A percentile compares a stretch with the other conserved stretches of the same genome.
These are phyloP conservation scores for Amauroascus verrucosus DNA, from an alignment of 2,329 filamentous ascomycete species.

Conservation along the genomic window DNA sequence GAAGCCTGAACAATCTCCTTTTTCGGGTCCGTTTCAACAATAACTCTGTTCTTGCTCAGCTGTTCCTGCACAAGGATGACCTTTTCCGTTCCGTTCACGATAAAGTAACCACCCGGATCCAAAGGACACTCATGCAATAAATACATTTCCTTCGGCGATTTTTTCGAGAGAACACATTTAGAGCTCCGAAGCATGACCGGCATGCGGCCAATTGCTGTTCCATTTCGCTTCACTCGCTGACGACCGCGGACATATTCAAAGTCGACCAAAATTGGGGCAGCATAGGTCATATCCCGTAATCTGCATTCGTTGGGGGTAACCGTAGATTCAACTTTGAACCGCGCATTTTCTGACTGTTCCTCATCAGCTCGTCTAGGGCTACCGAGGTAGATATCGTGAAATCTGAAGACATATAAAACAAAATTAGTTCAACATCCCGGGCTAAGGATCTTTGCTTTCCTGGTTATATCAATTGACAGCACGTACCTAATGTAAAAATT, in stretches of 20 bases:
- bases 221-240: conserved; percentile 60
- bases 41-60: conserved; percentile 96
- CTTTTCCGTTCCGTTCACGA: conserved; percentile 95
- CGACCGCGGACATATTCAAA: conserved; percentile 80
- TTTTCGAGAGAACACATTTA: conserved; percentile 76
- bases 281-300: conserved; percentile 94
- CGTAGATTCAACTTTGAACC: conserved; percentile 37
- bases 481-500: conserved; percentile 73
- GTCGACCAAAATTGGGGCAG: conserved; percentile 85
- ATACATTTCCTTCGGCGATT: conserved; percentile 80
- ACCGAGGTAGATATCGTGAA: conserved; percentile 81
- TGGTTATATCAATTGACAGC: not conserved
- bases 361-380: conserved; percentile 69
- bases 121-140: conserved; percentile 89
- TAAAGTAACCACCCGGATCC: conserved; percentile 95
- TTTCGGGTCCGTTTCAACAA: conserved; percentile 85
- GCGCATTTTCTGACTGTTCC: conserved; percentile 51
- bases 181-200: conserved; percentile 96
- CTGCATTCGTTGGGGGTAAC: conserved; percentile 94
- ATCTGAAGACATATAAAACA: conserved; percentile 28
- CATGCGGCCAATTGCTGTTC: conserved; percentile 75
- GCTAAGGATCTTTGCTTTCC: not conserved
- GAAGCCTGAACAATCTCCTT: conserved; percentile 92
- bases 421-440: conserved; percentile 1
- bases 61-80: conserved; percentile 98